Evolutionary conservation across 495 filamentous ascomycete species (phyloP), one percentile per base, ranked within the genome.

Genomic region (Hyaloscypha finlandica): DNA sequence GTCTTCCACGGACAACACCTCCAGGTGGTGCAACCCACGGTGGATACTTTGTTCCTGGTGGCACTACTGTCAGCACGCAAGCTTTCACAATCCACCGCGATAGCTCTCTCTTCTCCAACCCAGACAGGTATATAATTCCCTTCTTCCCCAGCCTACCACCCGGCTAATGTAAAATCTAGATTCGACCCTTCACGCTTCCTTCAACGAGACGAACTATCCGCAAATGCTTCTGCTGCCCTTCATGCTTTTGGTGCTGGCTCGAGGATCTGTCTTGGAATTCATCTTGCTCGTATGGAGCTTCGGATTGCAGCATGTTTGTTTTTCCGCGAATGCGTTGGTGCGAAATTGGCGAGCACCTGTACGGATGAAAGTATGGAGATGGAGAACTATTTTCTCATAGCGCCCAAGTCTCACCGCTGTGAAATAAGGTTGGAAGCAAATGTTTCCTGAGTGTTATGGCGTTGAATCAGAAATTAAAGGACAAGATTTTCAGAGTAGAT

Each of bases 31-130:
- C 81, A 0, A 58, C 63, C 12, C 73, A 80, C 55, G 66, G 68
- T 22, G 81, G 85, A 20, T 85, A 88, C 70, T 84, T 82, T 68
- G 93, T 93, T 80, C 84, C 87, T 0, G 82, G 87, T 12, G 89
- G 89, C 20, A 89, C 89, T 16, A 84, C 92, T 8, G 81, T 94
- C 65, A 88, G 85, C 71, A 92, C 95, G 1, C 92, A 92, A 25
- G 87, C 89, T 14, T 96, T 95, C 78, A 91, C 87, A 32, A 89
- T 96, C 68, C 92, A 96, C 78, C 92, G 91, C 78, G 86, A 84
- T 58, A 82, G 77, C 60, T 83, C 86, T 64, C 69, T 79, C 6
- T 83, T 74, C 54, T 61, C 72, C 2, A 68, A 80, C 31, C 77
- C 80, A 16, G 56, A 75, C 16, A 25, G 31, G 12, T 64, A 55